Evolutionary conservation across 2,329 filamentous ascomycete species (phyloP), one percentile per base, ranked within the genome.

Genomic region (Aspergillus eucalypticola): DNA sequence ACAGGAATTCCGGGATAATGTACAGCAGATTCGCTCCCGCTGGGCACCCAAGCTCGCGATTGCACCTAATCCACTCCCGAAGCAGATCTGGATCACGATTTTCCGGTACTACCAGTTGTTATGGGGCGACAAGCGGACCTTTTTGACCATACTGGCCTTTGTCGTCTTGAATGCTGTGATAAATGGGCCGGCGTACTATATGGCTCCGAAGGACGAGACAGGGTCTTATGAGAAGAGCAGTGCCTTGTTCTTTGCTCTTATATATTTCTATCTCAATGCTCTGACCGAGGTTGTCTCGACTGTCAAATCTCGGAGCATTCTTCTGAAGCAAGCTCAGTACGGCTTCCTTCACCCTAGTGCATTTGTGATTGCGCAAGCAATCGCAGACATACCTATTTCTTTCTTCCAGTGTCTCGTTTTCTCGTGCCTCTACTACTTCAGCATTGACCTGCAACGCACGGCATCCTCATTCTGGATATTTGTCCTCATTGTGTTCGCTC

Each of bases 401-500:
- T 83, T 88, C 0, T 82, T 82, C 2, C 87, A 92, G 66, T 92
- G 92, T 50, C 69, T 92, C 61, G 74, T 90, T 1, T 93, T 93
- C 70, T 86, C 82, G 10, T 81, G 92, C 54, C 90, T 92, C 35
- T 87, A 92, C 5, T 93, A 93, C 76, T 93, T 92, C 73, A 91
- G 92, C 86, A 87, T 83, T 13, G 86, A 86, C 5, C 77, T 93
- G 1, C 84, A 83, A 1, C 81, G 86, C 15, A 85, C 86, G 17
- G 85, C 88, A 0, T 89, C 89, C 0, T 87, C 88, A 1, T 94
- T 94, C 78, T 92, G 92, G 77, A 91, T 83, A 0, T 93, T 91
- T 71, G 88, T 87, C 64, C 75, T 93, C 13, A 81, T 92, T 74
- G 84, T 92, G 15, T 81, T 91, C 48, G 83, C 83, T 2, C 21